Evolutionary conservation across 176 grass and related monocot genomes (phyloP), one percentile per base, ranked within the genome.

Genomic region (Saccharum officinarum): DNA sequence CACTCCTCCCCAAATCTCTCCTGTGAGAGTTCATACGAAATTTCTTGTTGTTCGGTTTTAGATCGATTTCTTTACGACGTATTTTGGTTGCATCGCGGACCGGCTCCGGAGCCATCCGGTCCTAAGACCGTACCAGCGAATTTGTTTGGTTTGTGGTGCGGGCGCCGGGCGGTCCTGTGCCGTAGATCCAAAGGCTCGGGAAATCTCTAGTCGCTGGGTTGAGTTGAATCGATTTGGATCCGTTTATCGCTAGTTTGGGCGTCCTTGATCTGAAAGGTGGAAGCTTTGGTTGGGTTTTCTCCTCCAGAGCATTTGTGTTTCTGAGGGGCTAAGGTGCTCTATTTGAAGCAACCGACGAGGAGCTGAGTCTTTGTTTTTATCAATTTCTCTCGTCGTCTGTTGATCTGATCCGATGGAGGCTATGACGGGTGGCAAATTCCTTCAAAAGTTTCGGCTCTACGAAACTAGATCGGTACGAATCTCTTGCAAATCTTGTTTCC

Each of bases 361-460:
- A 83, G 79, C 73, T 86, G 79, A 38, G 33, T 73, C 23, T 33
- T 49, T 33, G 54, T 11, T 39, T 67, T 39, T 28, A 26, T 68
- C 26, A 67, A 77, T 72, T 86, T 86, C 45, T 54, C 25, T 71
- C 62, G 67, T 71, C 10, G 55, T 50, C 1, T 40, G 38, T 67
- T 45, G 75, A 90, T 90, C 89, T 91, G 75, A 83, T 69, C 62
- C 81, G 62, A 91, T 91, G 89, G 89, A 84, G 85, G 89, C 81
- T 69, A 82, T 86, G 88, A 75, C 71, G 61, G 81, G 78, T 7
- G 88, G 71, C 47, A 91, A 83, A 79, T 86, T 89, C 71, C 92
- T 99, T 37, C 90, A 99, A 82, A 99, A 99, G 81, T 99, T 99
- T 75, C 81, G 85, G 82, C 94, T 99, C 67, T 99, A 97, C 71